These are phyloP conservation scores for Zanthoxylum bungeanum DNA, from an alignment of 345 rosid genomes.

Conservation along the genomic window DNA sequence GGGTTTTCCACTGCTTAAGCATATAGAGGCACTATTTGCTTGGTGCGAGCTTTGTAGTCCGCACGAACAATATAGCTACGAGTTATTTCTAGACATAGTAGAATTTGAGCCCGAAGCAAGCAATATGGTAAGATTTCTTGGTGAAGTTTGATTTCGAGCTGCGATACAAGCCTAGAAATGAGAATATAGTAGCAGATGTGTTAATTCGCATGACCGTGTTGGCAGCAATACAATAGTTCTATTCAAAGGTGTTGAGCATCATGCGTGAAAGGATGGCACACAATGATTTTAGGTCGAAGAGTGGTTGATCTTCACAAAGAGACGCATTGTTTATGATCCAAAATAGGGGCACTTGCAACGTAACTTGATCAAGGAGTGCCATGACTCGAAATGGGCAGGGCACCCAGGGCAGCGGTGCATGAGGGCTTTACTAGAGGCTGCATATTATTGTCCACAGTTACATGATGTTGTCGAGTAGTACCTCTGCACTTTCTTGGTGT, in stretches of 20 bases:
- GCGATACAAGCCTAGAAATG: not conserved
- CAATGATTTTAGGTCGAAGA: not conserved
- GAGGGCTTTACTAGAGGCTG: no score
- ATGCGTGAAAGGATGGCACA: not conserved
- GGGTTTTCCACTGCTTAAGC: not conserved
- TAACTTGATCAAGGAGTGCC: not conserved
- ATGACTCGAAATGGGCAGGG: not conserved
- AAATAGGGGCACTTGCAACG: not conserved
- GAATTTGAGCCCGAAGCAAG: not conserved
- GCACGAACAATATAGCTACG: not conserved
- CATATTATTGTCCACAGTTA: not conserved
- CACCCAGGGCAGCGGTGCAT: not conserved
- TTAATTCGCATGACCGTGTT: not conserved
- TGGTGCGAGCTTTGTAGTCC: rapidly evolving
- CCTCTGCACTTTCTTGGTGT: not conserved
- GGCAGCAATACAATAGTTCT: not conserved
- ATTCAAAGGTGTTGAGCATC: not conserved
- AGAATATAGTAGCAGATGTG: not conserved
- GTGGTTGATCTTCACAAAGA: not conserved
- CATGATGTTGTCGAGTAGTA: not conserved
- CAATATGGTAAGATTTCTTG: not conserved
- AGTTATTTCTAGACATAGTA: not conserved
- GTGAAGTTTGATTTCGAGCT: not conserved
- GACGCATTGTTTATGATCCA: not conserved
- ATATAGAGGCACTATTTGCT: not conserved